phyloP scores from a whole-genome alignment of 495 filamentous ascomycete genomes.

The Lasiosphaeria hispida region DNA sequence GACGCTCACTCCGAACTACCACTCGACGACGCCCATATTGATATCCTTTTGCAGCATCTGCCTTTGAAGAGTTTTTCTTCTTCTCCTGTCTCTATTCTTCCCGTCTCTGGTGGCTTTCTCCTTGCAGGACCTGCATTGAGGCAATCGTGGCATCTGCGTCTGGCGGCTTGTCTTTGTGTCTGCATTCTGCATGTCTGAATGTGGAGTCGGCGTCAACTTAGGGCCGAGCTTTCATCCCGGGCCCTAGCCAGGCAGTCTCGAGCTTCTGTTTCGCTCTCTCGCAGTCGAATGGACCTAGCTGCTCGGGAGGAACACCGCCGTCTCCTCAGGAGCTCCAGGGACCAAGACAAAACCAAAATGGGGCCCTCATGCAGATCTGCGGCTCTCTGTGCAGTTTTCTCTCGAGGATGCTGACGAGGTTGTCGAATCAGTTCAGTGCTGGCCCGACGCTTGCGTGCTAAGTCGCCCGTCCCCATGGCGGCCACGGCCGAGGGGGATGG shows the following conservation, averaged over 20 bases:
- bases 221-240: conserved; percentile 9
- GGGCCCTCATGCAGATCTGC: conserved; percentile 14
- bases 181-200: conserved; percentile 2
- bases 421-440: conserved; percentile 1
- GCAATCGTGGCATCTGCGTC: neutral
- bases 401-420: conserved; percentile 5
- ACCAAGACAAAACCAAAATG: conserved; percentile 8
- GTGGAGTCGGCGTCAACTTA: conserved; percentile 3
- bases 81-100: conserved; percentile 9
- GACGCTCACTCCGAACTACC: conserved; percentile 27
- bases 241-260: neutral
- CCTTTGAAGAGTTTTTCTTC: conserved; percentile 19
- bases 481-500: conserved; percentile 11
- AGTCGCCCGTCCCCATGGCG: conserved; percentile 1
- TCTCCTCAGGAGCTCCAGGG: neutral
- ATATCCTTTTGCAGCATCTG: conserved; percentile 28
- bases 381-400: neutral
- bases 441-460: neutral
- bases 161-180: conserved; percentile 5
- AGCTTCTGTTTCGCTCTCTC: conserved; percentile 1
- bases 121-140: conserved; percentile 15
- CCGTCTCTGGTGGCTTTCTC: conserved; percentile 3
- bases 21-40: conserved; percentile 18
- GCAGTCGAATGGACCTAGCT: neutral
- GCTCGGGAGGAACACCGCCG: conserved; percentile 7